Base-by-base conservation (phyloP, 1,284 basidiomycete species). In the Papiliotrema fonsecae region DNA sequence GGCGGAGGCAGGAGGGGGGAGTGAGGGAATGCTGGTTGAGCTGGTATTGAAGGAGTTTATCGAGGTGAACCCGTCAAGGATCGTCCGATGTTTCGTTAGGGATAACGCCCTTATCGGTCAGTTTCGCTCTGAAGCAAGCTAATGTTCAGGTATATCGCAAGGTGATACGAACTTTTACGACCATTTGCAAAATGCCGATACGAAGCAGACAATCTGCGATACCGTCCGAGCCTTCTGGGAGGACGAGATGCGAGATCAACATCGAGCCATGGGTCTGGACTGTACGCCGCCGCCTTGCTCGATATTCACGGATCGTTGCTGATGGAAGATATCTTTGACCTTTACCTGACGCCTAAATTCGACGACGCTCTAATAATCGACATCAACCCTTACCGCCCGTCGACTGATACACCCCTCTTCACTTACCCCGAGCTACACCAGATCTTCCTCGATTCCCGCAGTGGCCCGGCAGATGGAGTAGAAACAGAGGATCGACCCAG, bases 21-120 rank as follows among this genome's bases (percentile, higher is more conserved):
- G 38, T 7, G 40, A 44, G 16, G 43, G 46, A n/a, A 86, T 87
- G 57, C 76, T 81, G 25, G 77, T 93, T 2, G 89, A 96, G 65
- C 80, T 98, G n/a, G 84, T 96, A 1, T 77, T 97, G 51, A 83
- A 90, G 55, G 91, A 93, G 68, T 97, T 88, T 87, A 89, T 90
- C 60, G 77, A 86, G 16, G 77, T 98, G 45, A 87, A 92, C 55
- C 80, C 81, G 19, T 84, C 88, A 53, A 79, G 88, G 44, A 91
- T 96, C 69, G 73, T 94, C 44, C 78, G 91, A 21, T 92, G 90
- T 74, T 94, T 96, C 63, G 88, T 96, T 4, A 77, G 87, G 31
- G 75, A 82, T 14, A 78, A 83, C 46, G 69, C 61, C 1, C 75
- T 94, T 11, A 64, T 91, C 32, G 90, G 90, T 89, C 50, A 45